Percentiles rank a stretch among this genome's conserved stretches.
These are phyloP conservation scores for Podospora pseudocomata DNA, from an alignment of 495 filamentous ascomycete genomes.

Conservation along the genomic window DNA sequence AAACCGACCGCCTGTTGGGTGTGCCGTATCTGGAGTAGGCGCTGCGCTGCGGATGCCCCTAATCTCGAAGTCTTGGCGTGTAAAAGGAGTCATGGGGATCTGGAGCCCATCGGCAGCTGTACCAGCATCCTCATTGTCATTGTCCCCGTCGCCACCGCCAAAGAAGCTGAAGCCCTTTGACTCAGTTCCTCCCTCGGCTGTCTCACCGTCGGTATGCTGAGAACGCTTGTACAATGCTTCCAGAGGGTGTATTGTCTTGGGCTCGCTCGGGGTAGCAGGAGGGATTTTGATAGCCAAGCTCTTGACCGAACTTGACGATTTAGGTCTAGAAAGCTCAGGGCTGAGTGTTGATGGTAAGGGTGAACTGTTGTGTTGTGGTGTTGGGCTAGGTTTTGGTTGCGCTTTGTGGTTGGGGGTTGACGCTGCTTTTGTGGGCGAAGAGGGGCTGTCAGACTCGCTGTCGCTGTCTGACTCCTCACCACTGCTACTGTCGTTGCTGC, in stretches of 20 bases:
- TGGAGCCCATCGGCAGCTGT: slow-evolving; percentile 26
- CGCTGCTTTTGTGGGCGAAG: slow-evolving; percentile 23
- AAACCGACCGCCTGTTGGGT: slow-evolving; percentile 53
- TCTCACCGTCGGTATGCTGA: slow-evolving; percentile 33
- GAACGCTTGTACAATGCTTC: slow-evolving; percentile 86
- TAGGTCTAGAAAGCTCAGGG: slow-evolving; percentile 30
- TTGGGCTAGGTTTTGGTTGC: not conserved
- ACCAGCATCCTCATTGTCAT: slow-evolving; percentile 51
- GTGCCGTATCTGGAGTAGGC: slow-evolving; percentile 91
- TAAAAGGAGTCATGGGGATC: slow-evolving; percentile 75
- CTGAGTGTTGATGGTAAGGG: slow-evolving; percentile 22
- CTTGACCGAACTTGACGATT: slow-evolving; percentile 41
- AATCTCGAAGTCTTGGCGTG: slow-evolving; percentile 68
- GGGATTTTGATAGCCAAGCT: slow-evolving; percentile 53
- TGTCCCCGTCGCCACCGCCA: slow-evolving; percentile 36
- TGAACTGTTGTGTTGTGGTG: not conserved
- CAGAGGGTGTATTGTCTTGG: slow-evolving; percentile 73
- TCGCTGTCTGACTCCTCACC: slow-evolving; percentile 16
- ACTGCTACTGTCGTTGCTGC: not conserved
- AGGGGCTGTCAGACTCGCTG: slow-evolving; percentile 28
- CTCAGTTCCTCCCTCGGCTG: slow-evolving; percentile 23
- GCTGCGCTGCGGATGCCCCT: slow-evolving; percentile 77
- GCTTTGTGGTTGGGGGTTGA: not conserved
- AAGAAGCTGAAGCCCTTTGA: slow-evolving; percentile 50
- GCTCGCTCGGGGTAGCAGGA: slow-evolving; percentile 33